Conservation (phyloP, 805 yeast species). For the Spathaspora passalidarum region DNA sequence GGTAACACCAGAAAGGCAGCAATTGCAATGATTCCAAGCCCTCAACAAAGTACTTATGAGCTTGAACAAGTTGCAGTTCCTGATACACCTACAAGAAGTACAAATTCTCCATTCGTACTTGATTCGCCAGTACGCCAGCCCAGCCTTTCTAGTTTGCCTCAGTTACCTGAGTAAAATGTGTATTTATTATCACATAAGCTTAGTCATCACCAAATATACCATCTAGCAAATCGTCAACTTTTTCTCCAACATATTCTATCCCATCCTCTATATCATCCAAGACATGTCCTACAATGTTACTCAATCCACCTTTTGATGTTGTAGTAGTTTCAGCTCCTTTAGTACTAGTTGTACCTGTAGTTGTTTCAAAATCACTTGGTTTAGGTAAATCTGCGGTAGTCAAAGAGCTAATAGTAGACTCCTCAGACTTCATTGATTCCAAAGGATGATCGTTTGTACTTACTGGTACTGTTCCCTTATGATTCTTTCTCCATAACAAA, state of each 20-base stretch:
- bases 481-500: slow-evolving; percentile 25
- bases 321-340: slow-evolving; percentile 1
- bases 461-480: slow-evolving; percentile 5
- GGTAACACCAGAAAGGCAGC: neutral
- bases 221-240: slow-evolving; percentile 14
- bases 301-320: slow-evolving; percentile 3
- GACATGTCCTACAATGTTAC: slow-evolving; percentile 11
- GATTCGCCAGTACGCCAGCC: slow-evolving; percentile 9
- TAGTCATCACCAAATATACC: slow-evolving; percentile 8
- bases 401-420: slow-evolving; percentile 16
- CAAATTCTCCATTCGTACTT: slow-evolving; percentile 16
- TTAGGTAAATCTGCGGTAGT: slow-evolving; percentile 19
- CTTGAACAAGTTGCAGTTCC: slow-evolving; percentile 5
- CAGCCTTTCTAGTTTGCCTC: neutral
- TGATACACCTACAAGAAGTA: slow-evolving; percentile 12
- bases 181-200: slow-evolving; percentile 1
- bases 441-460: slow-evolving; percentile 24
- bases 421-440: slow-evolving; percentile 22
- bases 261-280: slow-evolving; percentile 15
- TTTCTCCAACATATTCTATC: slow-evolving; percentile 14
- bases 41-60: neutral
- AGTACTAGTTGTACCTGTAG: neutral
- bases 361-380: slow-evolving; percentile 21
- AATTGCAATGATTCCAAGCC: slow-evolving; percentile 2
- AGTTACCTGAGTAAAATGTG: neutral